Evolutionary conservation across 805 yeast genomes (phyloP).

Genomic region (Ogataea wickerhamii): DNA sequence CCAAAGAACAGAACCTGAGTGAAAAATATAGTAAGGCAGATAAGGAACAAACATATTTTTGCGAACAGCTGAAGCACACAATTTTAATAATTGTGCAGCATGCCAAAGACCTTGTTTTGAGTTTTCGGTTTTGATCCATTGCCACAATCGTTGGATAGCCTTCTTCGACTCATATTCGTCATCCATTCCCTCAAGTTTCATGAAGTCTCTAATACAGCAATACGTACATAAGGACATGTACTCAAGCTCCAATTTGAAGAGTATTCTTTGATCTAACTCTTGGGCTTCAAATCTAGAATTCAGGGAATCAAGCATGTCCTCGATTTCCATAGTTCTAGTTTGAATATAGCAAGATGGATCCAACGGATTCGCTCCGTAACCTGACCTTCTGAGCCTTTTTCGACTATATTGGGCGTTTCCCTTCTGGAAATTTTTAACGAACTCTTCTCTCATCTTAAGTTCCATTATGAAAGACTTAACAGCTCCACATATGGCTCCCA

Average conservation of each 20-base stretch:
- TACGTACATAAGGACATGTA: slow-evolving; percentile 9
- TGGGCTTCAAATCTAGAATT: slow-evolving; percentile 1
- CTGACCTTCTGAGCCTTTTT: slow-evolving; percentile 4
- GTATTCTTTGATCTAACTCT: slow-evolving; percentile 1
- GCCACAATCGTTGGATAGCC: slow-evolving; percentile 6
- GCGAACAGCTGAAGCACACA: slow-evolving; percentile 1
- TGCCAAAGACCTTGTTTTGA: slow-evolving; percentile 8
- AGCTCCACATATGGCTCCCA: slow-evolving; percentile 4
- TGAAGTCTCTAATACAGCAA: slow-evolving; percentile 7
- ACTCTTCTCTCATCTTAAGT: slow-evolving; percentile 6
- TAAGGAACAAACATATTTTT: slow-evolving; percentile 6
- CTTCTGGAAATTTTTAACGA: not conserved
- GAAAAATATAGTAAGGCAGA: slow-evolving; percentile 8
- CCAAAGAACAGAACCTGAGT: slow-evolving; percentile 9
- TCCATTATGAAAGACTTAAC: slow-evolving; percentile 7
- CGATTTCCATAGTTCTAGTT: slow-evolving; percentile 5
- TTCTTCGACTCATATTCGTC: slow-evolving; percentile 8
- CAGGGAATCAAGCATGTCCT: slow-evolving; percentile 8
- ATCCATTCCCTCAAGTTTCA: slow-evolving; percentile 11
- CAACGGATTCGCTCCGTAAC: not conserved
- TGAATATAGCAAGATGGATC: slow-evolving; percentile 4
- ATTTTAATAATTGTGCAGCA: slow-evolving; percentile 5
- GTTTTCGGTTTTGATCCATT: slow-evolving; percentile 9
- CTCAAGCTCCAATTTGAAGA: slow-evolving; percentile 8
- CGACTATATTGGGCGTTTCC: not conserved